Conservation (phyloP, 352 stramenopile genomes). For the Phytophthora pini region DNA sequence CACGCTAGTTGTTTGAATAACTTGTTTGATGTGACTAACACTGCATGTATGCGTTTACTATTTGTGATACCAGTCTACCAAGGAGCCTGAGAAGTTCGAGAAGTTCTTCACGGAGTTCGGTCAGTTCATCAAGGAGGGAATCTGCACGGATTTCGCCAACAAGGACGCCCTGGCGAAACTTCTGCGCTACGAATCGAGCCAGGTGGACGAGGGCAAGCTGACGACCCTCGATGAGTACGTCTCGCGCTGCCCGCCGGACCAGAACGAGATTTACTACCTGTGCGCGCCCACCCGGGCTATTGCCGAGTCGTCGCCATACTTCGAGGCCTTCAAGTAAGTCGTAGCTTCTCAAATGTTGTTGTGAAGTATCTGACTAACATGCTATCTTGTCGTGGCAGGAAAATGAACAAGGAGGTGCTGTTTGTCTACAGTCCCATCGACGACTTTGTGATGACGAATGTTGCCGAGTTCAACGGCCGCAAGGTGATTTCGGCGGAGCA, state of each 20-base stretch:
- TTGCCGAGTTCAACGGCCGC: conserved; percentile 96
- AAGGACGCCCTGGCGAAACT: conserved; percentile 96
- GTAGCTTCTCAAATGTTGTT: not conserved
- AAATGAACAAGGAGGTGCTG: conserved; percentile 95
- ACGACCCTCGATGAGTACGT: conserved; percentile 99
- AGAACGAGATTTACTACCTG: conserved; percentile 99
- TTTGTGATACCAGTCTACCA: conserved; percentile 69
- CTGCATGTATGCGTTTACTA: not conserved
- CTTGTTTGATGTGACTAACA: conserved; percentile 5
- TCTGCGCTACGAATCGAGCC: conserved; percentile 98
- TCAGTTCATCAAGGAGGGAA: conserved; percentile 98
- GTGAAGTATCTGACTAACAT: conserved; percentile 5
- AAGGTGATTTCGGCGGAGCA: conserved; percentile 97
- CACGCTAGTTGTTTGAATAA: not conserved
- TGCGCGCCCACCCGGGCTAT: conserved; percentile 95
- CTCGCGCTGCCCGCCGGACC: conserved; percentile 92
- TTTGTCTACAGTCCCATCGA: conserved; percentile 99
- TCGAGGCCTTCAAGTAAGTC: conserved; percentile 98
- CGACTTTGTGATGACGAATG: conserved; percentile 99
- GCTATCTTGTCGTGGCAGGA: conserved; percentile 42
- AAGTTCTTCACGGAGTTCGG: conserved; percentile 98
- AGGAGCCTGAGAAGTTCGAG: conserved; percentile 97
- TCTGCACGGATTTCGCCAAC: conserved; percentile 95
- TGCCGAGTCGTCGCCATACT: conserved; percentile 97
- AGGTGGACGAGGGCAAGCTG: conserved; percentile 90